Evolutionary conservation across 495 filamentous ascomycete species (phyloP).

Genomic region (Xylaria castorea): DNA sequence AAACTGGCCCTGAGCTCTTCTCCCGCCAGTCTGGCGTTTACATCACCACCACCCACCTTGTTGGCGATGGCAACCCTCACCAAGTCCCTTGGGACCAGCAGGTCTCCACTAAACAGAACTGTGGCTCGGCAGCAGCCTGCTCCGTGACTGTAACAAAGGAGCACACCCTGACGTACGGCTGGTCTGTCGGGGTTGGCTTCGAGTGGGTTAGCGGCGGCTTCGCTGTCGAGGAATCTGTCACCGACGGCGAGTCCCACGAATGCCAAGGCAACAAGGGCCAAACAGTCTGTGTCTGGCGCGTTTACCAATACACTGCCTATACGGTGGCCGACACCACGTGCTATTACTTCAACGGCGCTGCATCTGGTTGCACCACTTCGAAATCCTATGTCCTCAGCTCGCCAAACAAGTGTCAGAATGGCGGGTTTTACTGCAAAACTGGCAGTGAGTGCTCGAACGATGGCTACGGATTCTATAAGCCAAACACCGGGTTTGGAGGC

Average conservation of each 20-base stretch:
- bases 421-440: not conserved
- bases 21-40: conserved; percentile 8
- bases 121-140: not conserved
- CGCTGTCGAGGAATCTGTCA: not conserved
- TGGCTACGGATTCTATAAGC: not conserved
- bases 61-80: conserved; percentile 4
- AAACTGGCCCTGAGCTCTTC: not conserved
- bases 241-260: conserved; percentile 2
- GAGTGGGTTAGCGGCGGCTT: not conserved
- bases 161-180: conserved; percentile 3
- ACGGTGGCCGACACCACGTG: not conserved
- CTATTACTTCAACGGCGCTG: conserved; percentile 9
- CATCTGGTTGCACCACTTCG: conserved; percentile 6
- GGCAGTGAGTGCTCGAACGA: not conserved
- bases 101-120: not conserved
- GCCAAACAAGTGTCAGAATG: conserved; percentile 2
- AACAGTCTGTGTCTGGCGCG: conserved; percentile 5
- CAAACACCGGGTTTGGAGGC: conserved; percentile 4
- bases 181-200: not conserved
- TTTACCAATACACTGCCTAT: conserved; percentile 5
- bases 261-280: not conserved
- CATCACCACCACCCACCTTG: not conserved
- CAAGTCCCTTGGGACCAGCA: conserved; percentile 10
- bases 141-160: not conserved
- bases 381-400: not conserved